Evolutionary conservation across 73 alveolate species (phyloP).

Genomic region (Uronychia binucleata): DNA sequence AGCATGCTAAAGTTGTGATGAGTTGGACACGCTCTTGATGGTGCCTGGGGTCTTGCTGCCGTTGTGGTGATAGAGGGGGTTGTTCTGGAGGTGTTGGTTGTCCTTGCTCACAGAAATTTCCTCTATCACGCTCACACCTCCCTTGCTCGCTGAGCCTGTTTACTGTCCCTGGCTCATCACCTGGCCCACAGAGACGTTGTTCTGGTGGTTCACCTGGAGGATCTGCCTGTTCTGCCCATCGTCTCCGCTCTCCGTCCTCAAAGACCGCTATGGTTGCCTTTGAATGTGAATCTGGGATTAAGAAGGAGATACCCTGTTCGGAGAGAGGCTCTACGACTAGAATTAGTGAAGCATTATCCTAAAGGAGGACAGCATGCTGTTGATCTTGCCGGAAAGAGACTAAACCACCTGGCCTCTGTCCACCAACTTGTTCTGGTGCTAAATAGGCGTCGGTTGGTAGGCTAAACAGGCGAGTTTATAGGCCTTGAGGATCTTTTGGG

Average conservation of each 20-base stretch:
- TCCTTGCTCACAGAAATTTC: background rate
- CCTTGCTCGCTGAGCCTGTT: background rate
- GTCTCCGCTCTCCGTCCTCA: background rate
- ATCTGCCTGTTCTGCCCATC: background rate
- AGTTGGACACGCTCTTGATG: background rate
- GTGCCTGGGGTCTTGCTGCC: slow-evolving; percentile 1
- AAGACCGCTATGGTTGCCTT: background rate
- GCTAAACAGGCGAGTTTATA: slow-evolving; percentile 73
- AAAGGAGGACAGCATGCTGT: too few species aligned
- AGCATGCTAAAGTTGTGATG: background rate
- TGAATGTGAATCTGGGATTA: background rate
- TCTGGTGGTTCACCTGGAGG: too few species aligned
- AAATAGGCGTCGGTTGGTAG: slow-evolving; percentile 49
- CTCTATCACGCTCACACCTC: background rate
- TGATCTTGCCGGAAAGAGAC: too few species aligned
- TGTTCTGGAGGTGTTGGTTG: background rate
- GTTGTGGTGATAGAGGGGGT: background rate
- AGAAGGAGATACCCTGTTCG: background rate
- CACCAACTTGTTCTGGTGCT: background rate
- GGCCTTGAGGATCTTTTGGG: slow-evolving; percentile 17
- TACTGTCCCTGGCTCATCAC: background rate
- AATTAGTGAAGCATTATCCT: too few species aligned
- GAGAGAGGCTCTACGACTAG: background rate
- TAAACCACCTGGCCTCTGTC: background rate
- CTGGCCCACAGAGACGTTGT: background rate